Evolutionary conservation across 1,284 basidiomycete genomes (phyloP), one percentile per base, ranked within the genome.

Genomic region (Leccinum fuscescens): DNA sequence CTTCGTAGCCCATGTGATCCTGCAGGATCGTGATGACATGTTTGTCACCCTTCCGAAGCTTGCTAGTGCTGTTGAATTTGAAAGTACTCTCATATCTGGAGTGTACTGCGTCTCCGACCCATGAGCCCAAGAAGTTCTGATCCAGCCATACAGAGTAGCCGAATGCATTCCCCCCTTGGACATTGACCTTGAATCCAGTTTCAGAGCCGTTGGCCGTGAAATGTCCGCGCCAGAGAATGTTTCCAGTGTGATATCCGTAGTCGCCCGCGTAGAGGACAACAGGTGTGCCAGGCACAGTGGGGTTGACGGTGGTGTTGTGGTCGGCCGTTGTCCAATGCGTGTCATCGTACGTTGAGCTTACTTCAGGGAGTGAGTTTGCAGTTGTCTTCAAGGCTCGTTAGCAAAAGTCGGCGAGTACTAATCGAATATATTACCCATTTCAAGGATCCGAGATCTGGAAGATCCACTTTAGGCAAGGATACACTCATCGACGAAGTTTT

Each of bases 191-290:
- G 60, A 85, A 76, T 1, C 76, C 80, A 1, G 72, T 76, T 65
- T 80, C 77, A 14, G 66, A 56, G 3, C 80, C 79, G 0, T 75
- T 77, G 3, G 79, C 75, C 46, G 64, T 75, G 68, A 85, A 83
- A 50, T 79, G 78, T 6, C 76, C 82, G 1, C 82, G 76, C 81
- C 82, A 85, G 22, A 84, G 64, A 54, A 84, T 79, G 64, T 81
- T 82, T n/a, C 82, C 83, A 1, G 77, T 80, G 64, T 84, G 83
- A 63, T 77, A 85, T 4, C 81, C 82, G 64, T 84, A 85, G 48
- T 83, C 80, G 52, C 80, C 78, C 0, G 80, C 78, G 54, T 79
- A 82, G 9, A 85, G 77, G 44, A 80, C 75, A 8, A 78, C 74
- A 17, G 76, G 65, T 2, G 79, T 78, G 8, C 65, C 66, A 11